phyloP scores from a whole-genome alignment of 2,329 filamentous ascomycete genomes.

The Fusarium sp. region DNA sequence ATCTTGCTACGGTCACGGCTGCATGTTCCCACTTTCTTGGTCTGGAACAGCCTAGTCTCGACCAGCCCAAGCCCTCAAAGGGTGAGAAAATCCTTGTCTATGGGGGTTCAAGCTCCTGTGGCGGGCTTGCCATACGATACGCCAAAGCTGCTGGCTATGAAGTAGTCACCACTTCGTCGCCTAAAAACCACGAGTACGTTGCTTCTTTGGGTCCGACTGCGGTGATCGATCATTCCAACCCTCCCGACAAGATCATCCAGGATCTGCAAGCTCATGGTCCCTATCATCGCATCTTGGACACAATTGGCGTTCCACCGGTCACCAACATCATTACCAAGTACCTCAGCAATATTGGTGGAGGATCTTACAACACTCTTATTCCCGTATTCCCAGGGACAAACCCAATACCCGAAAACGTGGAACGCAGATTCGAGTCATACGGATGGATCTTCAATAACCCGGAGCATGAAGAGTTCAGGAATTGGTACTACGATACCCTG shows the following conservation, averaged over 20 bases:
- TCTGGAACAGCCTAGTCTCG: background rate
- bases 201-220: background rate
- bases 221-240: background rate
- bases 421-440: background rate
- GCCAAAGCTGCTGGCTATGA: background rate
- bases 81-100: background rate
- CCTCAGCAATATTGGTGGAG: background rate
- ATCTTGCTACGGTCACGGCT: background rate
- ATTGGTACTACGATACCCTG: background rate
- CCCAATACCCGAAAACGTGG: background rate
- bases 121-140: background rate
- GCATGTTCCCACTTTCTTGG: background rate
- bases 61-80: background rate
- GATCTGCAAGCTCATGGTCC: background rate
- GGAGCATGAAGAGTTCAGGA: background rate
- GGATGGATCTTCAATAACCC: background rate
- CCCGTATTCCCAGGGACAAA: background rate
- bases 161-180: background rate
- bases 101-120: background rate
- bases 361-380: background rate
- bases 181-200: background rate
- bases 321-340: background rate
- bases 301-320: background rate
- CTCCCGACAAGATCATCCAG: background rate
- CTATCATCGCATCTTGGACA: background rate